Evolutionary conservation across 768 basidiomycete species (phyloP), one percentile per base, ranked within the genome.

Genomic region (Coprinopsis marcescibilis): DNA sequence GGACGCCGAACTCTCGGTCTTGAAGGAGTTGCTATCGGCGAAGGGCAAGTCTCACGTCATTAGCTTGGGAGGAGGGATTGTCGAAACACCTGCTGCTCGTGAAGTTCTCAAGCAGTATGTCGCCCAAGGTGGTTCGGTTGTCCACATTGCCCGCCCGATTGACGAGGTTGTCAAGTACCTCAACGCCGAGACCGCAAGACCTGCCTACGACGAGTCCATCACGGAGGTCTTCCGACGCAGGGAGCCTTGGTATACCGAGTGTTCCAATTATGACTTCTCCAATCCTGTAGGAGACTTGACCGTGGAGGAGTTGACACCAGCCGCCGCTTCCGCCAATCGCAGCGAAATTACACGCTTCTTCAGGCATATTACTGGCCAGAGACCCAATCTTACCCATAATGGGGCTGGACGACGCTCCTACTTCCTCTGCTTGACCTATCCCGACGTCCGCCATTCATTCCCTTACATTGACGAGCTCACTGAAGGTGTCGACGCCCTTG

Each of bases 61-160:
- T 61, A 91, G 88, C 53, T 80, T 96, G 15, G 95, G 96, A 2
- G 96, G 96, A 3, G 95, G 95, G 0, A 82, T 98, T 48, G 90
- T 98, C 24, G 95, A 99, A 65, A 88, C 82, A 0, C 74, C 82
- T 1, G 75, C 71, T 33, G 86, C 90, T 11, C 73, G 94, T 24
- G 71, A 85, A 14, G 57, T 89, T 3, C 71, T 99, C 49, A 75
- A 81, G 62, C 64, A 72, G 14, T 93, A 89, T 61, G 72, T 72
- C 24, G 65, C 64, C 25, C 70, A 61, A 15, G 69, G 69, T 21
- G 88, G 89, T 3, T 79, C 82, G 4, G 89, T 99, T 10, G 85
- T 98, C 3, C 83, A 94, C 63, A 76, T 98, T 49, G 75, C 81
- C 15, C 78, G 96, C 12, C 82, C 89, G 26, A 65, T 91, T 25